Percentiles rank a stretch among this genome's conserved stretches.
phyloP scores from a whole-genome alignment of 768 basidiomycete genomes.

The Tremella mesenterica region DNA sequence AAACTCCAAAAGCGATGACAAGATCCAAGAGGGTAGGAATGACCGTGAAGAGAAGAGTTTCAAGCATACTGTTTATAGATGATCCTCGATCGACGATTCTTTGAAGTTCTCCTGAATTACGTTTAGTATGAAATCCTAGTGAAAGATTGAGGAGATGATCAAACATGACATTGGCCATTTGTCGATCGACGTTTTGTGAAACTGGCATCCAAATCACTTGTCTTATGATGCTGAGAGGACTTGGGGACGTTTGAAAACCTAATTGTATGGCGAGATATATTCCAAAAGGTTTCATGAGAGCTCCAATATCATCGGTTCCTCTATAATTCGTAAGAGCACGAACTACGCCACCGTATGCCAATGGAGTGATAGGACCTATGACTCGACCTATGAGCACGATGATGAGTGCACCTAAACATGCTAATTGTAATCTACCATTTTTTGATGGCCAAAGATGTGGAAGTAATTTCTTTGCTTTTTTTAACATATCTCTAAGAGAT shows the following conservation, averaged over 20 bases:
- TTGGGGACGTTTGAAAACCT: conserved; percentile 68
- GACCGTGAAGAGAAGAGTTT: conserved; percentile 76
- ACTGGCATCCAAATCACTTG: conserved; percentile 64
- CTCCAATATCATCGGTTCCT: neutral
- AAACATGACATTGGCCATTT: conserved; percentile 79
- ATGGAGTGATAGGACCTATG: conserved; percentile 65
- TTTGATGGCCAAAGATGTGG: conserved; percentile 82
- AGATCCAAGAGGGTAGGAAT: conserved; percentile 76
- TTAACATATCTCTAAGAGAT: conserved; percentile 62
- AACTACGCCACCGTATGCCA: conserved; percentile 61
- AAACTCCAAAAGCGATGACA: conserved; percentile 40
- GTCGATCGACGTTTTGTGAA: conserved; percentile 78
- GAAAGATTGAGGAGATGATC: conserved; percentile 80
- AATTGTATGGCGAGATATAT: conserved; percentile 63
- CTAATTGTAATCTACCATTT: conserved; percentile 56
- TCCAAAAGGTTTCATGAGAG: conserved; percentile 61
- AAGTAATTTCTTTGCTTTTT: conserved; percentile 57
- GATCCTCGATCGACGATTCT: conserved; percentile 61
- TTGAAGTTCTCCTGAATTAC: conserved; percentile 77
- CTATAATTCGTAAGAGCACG: conserved; percentile 35
- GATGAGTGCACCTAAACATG: conserved; percentile 61
- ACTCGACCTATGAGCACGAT: conserved; percentile 65
- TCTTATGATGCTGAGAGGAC: conserved; percentile 45
- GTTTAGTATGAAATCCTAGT: conserved; percentile 69
- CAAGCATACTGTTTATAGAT: conserved; percentile 71